Percentiles rank a stretch among this genome's conserved stretches.
These are phyloP conservation scores for Backusella psychrophila DNA, from an alignment of 192 early-diverging fungal genomes.

Conservation along the genomic window DNA sequence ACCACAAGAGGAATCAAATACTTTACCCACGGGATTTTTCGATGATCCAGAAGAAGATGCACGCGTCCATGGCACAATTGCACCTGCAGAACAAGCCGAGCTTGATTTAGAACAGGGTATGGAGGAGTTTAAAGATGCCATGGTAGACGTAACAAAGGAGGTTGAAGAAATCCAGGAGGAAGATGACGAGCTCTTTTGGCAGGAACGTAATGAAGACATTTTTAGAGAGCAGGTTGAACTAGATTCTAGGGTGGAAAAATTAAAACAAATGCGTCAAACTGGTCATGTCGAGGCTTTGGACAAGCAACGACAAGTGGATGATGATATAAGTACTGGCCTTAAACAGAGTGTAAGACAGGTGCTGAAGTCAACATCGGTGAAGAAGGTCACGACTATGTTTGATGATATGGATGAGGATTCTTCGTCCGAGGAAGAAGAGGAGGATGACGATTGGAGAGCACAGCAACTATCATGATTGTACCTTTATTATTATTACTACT, in stretches of 20 bases:
- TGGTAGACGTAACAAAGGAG: slow-evolving; percentile 22
- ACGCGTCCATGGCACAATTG: slow-evolving; percentile 25
- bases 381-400: slow-evolving; percentile 23
- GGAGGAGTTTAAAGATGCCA: slow-evolving; percentile 27
- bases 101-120: slow-evolving; percentile 29
- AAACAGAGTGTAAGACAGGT: slow-evolving; percentile 29
- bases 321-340: slow-evolving; percentile 5
- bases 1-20: neutral
- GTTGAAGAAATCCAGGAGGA: slow-evolving; percentile 25
- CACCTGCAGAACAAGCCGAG: slow-evolving; percentile 21
- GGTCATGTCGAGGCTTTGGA: neutral
- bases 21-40: slow-evolving; percentile 53
- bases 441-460: slow-evolving; percentile 35
- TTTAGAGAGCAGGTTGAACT: slow-evolving; percentile 27
- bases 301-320: neutral
- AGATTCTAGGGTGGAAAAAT: slow-evolving; percentile 22
- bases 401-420: slow-evolving; percentile 26
- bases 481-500: neutral
- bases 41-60: slow-evolving; percentile 51
- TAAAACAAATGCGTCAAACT: slow-evolving; percentile 25
- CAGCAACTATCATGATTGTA: slow-evolving; percentile 24
- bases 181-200: slow-evolving; percentile 34
- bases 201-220: slow-evolving; percentile 33
- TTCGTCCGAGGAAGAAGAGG: slow-evolving; percentile 8
- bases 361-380: slow-evolving; percentile 13